Base-by-base conservation (phyloP, 2,329 filamentous ascomycete species). In the Didymella exigua region DNA sequence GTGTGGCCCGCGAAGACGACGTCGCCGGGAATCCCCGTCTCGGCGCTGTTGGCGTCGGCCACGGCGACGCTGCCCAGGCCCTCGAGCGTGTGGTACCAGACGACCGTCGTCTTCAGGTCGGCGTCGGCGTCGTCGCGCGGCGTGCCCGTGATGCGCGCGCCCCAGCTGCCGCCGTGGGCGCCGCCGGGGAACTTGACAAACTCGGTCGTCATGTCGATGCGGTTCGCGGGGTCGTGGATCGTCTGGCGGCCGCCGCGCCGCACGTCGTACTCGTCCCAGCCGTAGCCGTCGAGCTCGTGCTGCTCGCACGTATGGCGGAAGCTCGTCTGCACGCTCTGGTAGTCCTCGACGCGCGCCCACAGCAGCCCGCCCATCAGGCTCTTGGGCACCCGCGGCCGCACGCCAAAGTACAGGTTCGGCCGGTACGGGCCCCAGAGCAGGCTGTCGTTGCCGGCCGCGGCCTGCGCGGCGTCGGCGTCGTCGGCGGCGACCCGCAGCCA, bases 231-330 rank as follows among this genome's bases (percentile, higher is more conserved):
- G 74, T 99, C 95, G 71, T 96, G 91, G 56, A 99, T 93, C 0
- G 89, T 90, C 76, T 99, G 91, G 19, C 90, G 82, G 51, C 95
- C 95, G 59, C 95, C 95, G 52, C 83, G 89, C 54, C 95, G 84
- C 19, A 92, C 88, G 76, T 99, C 95, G 75, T 96, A 99, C 73
- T 96, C 91, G 68, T 98, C 93, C 95, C 95, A 99, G 59, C 95
- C 95, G 75, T 99, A 99, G 51, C 93, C 93, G 42, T 86, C 89
- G 84, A 99, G 96, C 73, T 96, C 91, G 74, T 95, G 86, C 75
- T 99, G 95, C 75, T 98, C 95, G 77, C 95, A 99, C 0, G 95
- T 97, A 75, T 96, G 92, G 61, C 95, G 87, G 67, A 97, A 89
- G 66, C 91, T 90, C 56, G 86, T 78, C 72, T 95, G 90, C 49